A percentile compares a stretch with the other conserved stretches of the same genome.
These are phyloP conservation scores for Fusarium liriodendri DNA, from an alignment of 2,329 filamentous ascomycete species.

Conservation along the genomic window DNA sequence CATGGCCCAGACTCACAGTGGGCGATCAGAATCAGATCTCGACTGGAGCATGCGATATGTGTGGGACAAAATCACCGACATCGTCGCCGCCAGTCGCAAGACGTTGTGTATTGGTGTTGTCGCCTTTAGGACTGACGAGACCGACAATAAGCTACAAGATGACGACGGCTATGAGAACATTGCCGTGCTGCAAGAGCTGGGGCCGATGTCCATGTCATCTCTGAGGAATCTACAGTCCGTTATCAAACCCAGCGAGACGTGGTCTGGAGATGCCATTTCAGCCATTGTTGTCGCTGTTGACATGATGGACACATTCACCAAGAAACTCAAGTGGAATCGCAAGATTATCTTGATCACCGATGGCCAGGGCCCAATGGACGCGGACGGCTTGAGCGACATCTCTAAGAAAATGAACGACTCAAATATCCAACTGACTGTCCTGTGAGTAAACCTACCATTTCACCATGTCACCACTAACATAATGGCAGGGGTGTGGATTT, in stretches of 20 bases:
- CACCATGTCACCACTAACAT: slow-evolving; percentile 28
- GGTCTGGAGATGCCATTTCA: slow-evolving; percentile 85
- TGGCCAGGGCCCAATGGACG: slow-evolving; percentile 78
- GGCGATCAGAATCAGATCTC: slow-evolving; percentile 81
- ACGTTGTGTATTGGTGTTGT: slow-evolving; percentile 82
- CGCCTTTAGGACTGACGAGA: slow-evolving; percentile 83
- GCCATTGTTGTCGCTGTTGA: slow-evolving; percentile 87
- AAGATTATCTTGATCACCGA: slow-evolving; percentile 90
- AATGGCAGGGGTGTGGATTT: slow-evolving; percentile 84
- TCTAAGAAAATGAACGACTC: slow-evolving; percentile 78
- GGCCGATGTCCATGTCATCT: slow-evolving; percentile 71
- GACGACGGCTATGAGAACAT: slow-evolving; percentile 85
- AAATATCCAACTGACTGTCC: slow-evolving; percentile 80
- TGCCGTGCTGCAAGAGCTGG: slow-evolving; percentile 77
- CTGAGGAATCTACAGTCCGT: slow-evolving; percentile 72
- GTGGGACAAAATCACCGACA: slow-evolving; percentile 87
- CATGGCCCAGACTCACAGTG: slow-evolving; percentile 80
- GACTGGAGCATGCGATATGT: slow-evolving; percentile 92
- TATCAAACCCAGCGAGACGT: slow-evolving; percentile 75
- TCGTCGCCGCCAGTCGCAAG: slow-evolving; percentile 74
- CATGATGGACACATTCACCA: slow-evolving; percentile 85
- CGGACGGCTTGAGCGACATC: slow-evolving; percentile 77
- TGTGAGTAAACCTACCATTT: slow-evolving; percentile 67
- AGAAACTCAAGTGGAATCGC: slow-evolving; percentile 83
- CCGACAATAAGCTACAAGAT: slow-evolving; percentile 74